Base-by-base conservation (phyloP, 2,329 filamentous ascomycete species). In the Bimuria novae-zelandiae region DNA sequence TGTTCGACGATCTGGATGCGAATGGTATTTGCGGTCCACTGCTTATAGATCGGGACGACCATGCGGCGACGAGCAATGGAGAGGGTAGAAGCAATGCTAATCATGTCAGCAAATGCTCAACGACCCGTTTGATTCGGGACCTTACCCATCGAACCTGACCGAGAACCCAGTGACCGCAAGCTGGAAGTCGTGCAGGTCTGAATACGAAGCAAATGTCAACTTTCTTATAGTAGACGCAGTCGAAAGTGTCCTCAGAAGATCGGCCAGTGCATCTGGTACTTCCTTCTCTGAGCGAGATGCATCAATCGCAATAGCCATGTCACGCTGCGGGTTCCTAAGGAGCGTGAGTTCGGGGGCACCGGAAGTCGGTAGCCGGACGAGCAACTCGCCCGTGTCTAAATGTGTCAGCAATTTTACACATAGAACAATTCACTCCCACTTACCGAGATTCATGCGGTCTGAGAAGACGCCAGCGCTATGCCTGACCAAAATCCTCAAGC, bases 1-100 rank as follows among this genome's bases (percentile, higher is more conserved):
- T 88, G 87, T 60, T 85, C 81, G 30, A 96, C 85, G 32, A 96
- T 80, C 70, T 96, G 92, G 7, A 96, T 79, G 30, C 92, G 85
- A 7, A 90, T 90, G 32, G 82, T 82, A n/a, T 82, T 85, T 2
- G 92, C 89, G 68, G 95, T 91, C 90, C 90, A 95, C 73, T 94
- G 94, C 76, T 96, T 96, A 77, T 95, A 89, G 60, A 96, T 93
- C 0, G 90, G 90, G 14, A 96, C 90, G 11, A 96, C 90, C 88
- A 92, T 94, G 60, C 90, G 84, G 43, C 90, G 85, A 25, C 92
- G 86, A 1, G 92, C 87, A 60, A 96, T 96, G 52, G 88, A 86
- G 71, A 96, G 90, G 0, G 85, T 86, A 7, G 82, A 79, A 5
- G 90, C 90, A 47, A 89, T 64, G 23, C 70, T 70, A 19, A 5